Evolutionary conservation across 2,329 filamentous ascomycete species (phyloP), one percentile per base, ranked within the genome.

Genomic region (Mariannaea sp.): DNA sequence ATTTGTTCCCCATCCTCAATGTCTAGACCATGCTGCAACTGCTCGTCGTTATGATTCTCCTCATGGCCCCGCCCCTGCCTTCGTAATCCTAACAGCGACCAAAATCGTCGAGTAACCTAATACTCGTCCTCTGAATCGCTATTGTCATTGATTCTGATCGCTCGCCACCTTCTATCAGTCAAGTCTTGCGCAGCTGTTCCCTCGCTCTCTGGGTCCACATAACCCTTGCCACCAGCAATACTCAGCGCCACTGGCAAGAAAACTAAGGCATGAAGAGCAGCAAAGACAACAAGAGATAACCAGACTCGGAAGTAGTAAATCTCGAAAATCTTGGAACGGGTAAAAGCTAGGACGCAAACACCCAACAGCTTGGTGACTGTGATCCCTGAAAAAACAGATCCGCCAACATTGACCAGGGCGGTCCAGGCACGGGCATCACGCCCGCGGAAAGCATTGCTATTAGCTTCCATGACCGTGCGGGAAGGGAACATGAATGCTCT

Each of bases 231-330:
- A 14, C 94, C 94, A 44, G 89, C 80, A 43, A 97, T 78, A 67
- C 90, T 95, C 60, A 99, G 78, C 2, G 89, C 88, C 1, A 97
- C 94, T 0, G 94, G 94, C 64, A 99, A 76, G 71, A 97, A 96
- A 7, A 99, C 82, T 41, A 99, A 78, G 1, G 94, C 91, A 71
- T 99, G 94, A 8, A 87, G 81, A 7, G 90, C 90, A 3, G 92
- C 95, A 71, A 96, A 93, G 8, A 95, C 71, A 9, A 99, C 92
- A 49, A 99, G 82, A 6, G 92, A 88, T 14, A 97, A 77, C 94
- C 94, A 99, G 36, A 99, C 89, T 36, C 94, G 84, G 80, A 99
- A 99, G 74, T 99, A 99, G 75, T 99, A 99, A 53, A 99, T 91
- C 77, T 99, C 95, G 66, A 99, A 99, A 68, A 99, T 99, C 83